phyloP scores from a whole-genome alignment of 345 rosid species.

The Eucalyptus erythrocorys region DNA sequence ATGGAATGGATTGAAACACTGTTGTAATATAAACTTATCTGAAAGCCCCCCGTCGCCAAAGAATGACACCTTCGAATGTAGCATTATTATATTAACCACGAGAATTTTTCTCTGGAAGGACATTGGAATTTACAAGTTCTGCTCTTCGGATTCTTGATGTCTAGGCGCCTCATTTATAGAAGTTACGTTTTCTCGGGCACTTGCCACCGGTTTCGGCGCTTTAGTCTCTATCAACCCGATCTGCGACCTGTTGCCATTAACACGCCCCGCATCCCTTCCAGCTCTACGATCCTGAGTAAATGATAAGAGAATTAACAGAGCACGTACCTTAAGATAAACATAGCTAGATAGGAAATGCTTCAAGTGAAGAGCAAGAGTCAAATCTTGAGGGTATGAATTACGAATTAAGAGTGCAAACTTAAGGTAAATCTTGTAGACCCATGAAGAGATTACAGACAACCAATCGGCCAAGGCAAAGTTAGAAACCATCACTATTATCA shows the following conservation, averaged over 20 bases:
- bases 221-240: conserved; percentile 1
- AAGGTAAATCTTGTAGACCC: background rate
- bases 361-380: background rate
- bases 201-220: background rate
- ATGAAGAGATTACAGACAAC: background rate
- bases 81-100: background rate
- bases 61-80: background rate
- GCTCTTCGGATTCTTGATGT: conserved; percentile 5
- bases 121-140: background rate
- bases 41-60: background rate
- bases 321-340: background rate
- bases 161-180: background rate
- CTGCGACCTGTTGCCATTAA: background rate
- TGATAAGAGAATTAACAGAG: background rate
- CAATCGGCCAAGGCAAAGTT: background rate
- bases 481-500: background rate
- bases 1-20: background rate
- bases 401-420: background rate
- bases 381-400: background rate
- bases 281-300: conserved; percentile 8
- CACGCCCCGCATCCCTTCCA: conserved; percentile 14
- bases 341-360: background rate
- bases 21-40: background rate
- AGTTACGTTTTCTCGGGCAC: background rate
- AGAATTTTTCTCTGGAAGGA: background rate